A percentile compares a stretch with the other conserved stretches of the same genome.
Evolutionary conservation across 106 monocot genomes (phyloP).

Genomic region (Gastrodia elata): DNA sequence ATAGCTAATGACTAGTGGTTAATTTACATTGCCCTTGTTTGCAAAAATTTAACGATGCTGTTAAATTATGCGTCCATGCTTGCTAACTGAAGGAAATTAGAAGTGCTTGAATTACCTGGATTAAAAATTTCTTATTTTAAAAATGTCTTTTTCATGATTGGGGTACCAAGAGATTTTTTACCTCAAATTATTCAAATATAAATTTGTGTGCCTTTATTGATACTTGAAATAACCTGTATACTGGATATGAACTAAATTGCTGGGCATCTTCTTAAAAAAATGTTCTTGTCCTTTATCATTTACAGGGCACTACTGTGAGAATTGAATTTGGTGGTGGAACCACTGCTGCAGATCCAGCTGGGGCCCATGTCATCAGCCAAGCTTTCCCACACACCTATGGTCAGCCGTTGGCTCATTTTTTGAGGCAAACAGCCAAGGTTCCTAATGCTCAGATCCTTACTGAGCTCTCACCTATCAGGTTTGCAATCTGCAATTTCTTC

Average conservation of each 20-base stretch:
- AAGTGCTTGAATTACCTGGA: not conserved
- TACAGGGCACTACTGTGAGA: conserved; percentile 70
- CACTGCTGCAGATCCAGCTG: conserved; percentile 38
- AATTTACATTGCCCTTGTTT: not conserved
- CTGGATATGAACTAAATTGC: not conserved
- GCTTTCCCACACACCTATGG: conserved; percentile 75
- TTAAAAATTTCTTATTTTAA: not conserved
- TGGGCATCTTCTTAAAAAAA: not conserved
- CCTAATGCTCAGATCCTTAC: conserved; percentile 64
- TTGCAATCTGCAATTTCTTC: not conserved
- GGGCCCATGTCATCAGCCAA: conserved; percentile 41
- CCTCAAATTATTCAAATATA: not conserved
- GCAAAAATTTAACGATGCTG: too few species aligned
- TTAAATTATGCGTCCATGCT: too few species aligned
- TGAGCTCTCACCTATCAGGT: conserved; percentile 55
- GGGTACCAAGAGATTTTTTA: not conserved
- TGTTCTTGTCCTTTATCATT: not conserved
- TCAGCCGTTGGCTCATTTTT: conserved; percentile 65
- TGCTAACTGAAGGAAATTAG: not conserved
- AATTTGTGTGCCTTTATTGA: not conserved
- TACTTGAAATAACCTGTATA: not conserved
- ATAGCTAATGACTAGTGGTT: not conserved
- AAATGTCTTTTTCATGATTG: not conserved
- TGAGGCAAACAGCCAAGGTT: conserved; percentile 38
- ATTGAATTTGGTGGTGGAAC: conserved; percentile 87